Base-by-base conservation (phyloP, 139 green algal genomes). In the Zygnema cylindricum region DNA sequence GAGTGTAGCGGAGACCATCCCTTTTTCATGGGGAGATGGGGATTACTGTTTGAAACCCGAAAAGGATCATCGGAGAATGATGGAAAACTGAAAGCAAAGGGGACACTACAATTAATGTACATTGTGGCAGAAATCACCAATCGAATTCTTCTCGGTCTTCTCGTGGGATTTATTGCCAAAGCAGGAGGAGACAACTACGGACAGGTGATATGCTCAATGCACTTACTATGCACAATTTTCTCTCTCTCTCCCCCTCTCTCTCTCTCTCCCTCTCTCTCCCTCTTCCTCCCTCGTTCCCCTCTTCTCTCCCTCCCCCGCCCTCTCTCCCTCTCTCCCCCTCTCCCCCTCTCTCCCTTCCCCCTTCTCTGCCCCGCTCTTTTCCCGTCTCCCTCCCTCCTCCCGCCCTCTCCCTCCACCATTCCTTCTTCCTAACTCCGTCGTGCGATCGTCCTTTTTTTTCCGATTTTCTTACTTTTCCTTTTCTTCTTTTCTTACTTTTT, bases 331-430 rank as follows among this genome's bases (percentile, higher is more conserved):
- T 77, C 77, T 63, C 77, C 83, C 16, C 30, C 75, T 30, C 25
- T 30, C 30, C 25, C 75, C 32, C 75, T 82, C 25, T 25, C 75
- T 25, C 32, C 25, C 75, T 79, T n/a, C n/a, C 75, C 25, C n/a
- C n/a, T n/a, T n/a, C n/a, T n/a, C n/a, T n/a, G n/a, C n/a, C 71
- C 43, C 71, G 42, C 71, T 79, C 71, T 79, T 16, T 79, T 16
- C 43, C 71, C 43, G 7, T 79, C 71, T 79, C 71, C 43, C 71
- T 79, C 71, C 43, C 71, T 79, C 71, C 71, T 79, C 77, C 83
- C 77, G 82, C 77, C 83, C 77, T 85, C 77, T 85, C 77, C 83
- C 77, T 85, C 77, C 83, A 55, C 83, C 77, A 84, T 55, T 85
- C 77, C 83, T 55, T 77, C 77, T 77, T 55, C 83, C 77, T 85